Evolutionary conservation across 2,329 filamentous ascomycete species (phyloP).

Genomic region (Alternaria brassicicola): DNA sequence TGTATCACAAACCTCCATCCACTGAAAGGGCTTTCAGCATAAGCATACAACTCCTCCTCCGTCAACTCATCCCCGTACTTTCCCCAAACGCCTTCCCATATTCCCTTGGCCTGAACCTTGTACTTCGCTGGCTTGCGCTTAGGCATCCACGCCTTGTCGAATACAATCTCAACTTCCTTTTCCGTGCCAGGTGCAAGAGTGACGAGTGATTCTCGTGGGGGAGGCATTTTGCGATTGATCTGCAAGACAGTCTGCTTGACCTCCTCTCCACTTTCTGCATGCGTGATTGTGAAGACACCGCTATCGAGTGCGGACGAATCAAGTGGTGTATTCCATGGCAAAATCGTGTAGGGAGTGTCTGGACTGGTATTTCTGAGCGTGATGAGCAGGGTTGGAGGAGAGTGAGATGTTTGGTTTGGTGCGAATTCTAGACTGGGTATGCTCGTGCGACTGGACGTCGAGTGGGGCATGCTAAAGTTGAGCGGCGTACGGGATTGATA

Average conservation of each 20-base stretch:
- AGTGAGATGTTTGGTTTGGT: conserved; percentile 36
- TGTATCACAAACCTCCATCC: conserved; percentile 34
- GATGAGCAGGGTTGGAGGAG: conserved; percentile 43
- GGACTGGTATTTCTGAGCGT: conserved; percentile 47
- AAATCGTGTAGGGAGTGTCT: conserved; percentile 43
- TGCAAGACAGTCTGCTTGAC: conserved; percentile 41
- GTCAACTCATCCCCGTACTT: conserved; percentile 29
- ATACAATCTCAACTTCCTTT: conserved; percentile 43
- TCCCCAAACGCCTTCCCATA: conserved; percentile 47
- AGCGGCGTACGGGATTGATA: conserved; percentile 27
- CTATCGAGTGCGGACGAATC: conserved; percentile 48
- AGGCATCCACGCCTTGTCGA: conserved; percentile 49
- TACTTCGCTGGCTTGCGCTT: conserved; percentile 44
- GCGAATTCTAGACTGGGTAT: conserved; percentile 39
- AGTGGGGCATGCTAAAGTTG: conserved; percentile 32
- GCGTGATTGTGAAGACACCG: conserved; percentile 46
- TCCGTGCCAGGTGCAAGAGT: conserved; percentile 45
- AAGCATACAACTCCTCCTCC: conserved; percentile 35
- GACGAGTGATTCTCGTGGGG: conserved; percentile 43
- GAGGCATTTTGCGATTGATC: conserved; percentile 48
- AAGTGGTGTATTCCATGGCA: conserved; percentile 51
- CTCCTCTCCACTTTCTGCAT: conserved; percentile 34
- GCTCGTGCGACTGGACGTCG: conserved; percentile 5
- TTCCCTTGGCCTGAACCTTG: conserved; percentile 44
- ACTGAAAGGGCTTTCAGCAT: conserved; percentile 32